phyloP scores from a whole-genome alignment of 2,329 filamentous ascomycete species.

The Colletotrichum gloeosporioides region DNA sequence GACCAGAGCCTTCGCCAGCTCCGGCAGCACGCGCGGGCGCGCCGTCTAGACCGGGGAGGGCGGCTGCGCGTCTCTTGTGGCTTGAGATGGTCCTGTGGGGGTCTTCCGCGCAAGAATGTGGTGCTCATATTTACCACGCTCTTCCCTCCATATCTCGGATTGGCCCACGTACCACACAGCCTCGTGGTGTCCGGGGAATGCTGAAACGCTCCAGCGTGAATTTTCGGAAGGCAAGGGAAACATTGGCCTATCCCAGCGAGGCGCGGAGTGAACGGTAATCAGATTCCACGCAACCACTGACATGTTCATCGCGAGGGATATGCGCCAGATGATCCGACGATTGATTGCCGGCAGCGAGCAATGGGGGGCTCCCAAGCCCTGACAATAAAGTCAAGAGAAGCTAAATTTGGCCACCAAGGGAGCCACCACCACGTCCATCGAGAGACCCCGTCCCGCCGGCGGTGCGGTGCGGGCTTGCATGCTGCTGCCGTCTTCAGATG shows the following conservation, averaged over 20 bases:
- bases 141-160: background rate
- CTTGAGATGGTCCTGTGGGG: background rate
- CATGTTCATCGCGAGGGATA: slow-evolving; percentile 1
- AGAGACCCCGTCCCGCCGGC: background rate
- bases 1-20: background rate
- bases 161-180: background rate
- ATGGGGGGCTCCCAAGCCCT: background rate
- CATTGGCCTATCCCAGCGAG: background rate
- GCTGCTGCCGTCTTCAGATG: slow-evolving; percentile 9
- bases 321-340: background rate
- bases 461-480: background rate
- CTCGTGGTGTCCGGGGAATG: slow-evolving; percentile 2
- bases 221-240: background rate
- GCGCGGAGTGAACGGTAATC: background rate
- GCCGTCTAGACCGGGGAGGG: background rate
- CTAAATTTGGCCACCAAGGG: slow-evolving; percentile 5
- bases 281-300: background rate
- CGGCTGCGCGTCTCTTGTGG: slow-evolving; percentile 15
- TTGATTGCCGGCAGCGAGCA: background rate
- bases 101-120: background rate
- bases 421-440: background rate
- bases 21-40: slow-evolving; percentile 1
- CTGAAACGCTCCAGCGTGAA: slow-evolving; percentile 1
- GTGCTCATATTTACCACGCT: background rate
- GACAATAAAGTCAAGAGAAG: background rate